These are phyloP conservation scores for Aspergillus sp. DNA, from an alignment of 2,329 filamentous ascomycete species.

Conservation along the genomic window DNA sequence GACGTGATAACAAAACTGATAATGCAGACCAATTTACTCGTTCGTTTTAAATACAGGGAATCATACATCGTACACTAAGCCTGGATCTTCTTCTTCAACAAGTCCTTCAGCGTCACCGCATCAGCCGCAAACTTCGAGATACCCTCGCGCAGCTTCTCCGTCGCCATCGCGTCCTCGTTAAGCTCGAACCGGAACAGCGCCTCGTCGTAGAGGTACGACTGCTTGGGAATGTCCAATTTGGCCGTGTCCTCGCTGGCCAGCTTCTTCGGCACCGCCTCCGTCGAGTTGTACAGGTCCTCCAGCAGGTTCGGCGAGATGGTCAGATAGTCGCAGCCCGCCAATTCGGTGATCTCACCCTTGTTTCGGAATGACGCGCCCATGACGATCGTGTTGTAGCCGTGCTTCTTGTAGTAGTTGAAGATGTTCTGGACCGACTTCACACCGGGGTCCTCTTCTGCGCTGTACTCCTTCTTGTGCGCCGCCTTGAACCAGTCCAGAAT, in stretches of 20 bases:
- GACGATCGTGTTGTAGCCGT: conserved; percentile 97
- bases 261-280: conserved; percentile 79
- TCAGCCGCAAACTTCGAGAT: conserved; percentile 99
- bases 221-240: conserved; percentile 72
- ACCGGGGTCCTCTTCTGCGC: conserved; percentile 84
- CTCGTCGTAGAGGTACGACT: conserved; percentile 85
- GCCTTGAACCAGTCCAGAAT: conserved; percentile 99
- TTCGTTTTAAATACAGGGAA: conserved; percentile 6
- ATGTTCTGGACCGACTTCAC: conserved; percentile 88
- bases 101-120: conserved; percentile 84
- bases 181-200: conserved; percentile 92
- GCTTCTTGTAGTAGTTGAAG: conserved; percentile 99
- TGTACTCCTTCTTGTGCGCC: conserved; percentile 85
- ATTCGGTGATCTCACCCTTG: conserved; percentile 91
- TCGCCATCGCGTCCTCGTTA: conserved; percentile 99
- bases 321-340: conserved; percentile 96
- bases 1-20: too few species aligned
- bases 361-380: conserved; percentile 99
- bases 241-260: conserved; percentile 62
- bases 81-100: conserved; percentile 78
- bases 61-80: conserved; percentile 21
- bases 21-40: too few species aligned
- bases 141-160: conserved; percentile 98
- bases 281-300: conserved; percentile 85
- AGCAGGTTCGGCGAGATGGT: conserved; percentile 97